phyloP scores from a whole-genome alignment of 2,329 filamentous ascomycete genomes.

The Nemania abortiva region DNA sequence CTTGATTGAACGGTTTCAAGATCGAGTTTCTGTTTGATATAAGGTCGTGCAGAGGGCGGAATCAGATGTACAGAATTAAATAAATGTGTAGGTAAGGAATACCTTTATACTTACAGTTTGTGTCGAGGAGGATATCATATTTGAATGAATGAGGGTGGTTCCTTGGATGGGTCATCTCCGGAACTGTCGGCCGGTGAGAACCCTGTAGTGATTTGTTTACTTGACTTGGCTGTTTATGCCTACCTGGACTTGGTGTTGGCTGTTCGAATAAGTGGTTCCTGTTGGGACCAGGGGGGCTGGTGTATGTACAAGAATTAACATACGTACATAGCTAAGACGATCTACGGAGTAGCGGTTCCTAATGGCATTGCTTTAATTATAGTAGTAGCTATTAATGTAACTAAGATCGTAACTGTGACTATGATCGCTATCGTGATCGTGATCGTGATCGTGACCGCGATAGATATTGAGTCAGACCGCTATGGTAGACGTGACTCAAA shows the following conservation, averaged over 20 bases:
- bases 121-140: not conserved
- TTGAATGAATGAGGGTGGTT: not conserved
- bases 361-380: too few relatives aligned
- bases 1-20: not conserved
- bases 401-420: too few relatives aligned
- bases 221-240: not conserved
- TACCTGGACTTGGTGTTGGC: not conserved
- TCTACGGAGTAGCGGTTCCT: too few relatives aligned
- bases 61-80: not conserved
- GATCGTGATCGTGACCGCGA: too few relatives aligned
- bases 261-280: too few relatives aligned
- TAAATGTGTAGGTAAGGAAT: not conserved
- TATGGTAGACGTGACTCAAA: too few relatives aligned
- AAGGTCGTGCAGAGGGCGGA: not conserved
- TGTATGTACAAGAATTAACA: too few relatives aligned
- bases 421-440: too few relatives aligned
- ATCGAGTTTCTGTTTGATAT: not conserved
- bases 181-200: not conserved
- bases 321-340: too few relatives aligned
- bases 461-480: too few relatives aligned
- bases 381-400: too few relatives aligned
- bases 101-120: conserved; percentile 3
- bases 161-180: not conserved
- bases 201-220: not conserved
- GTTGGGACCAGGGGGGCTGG: too few relatives aligned